Evolutionary conservation across 768 basidiomycete genomes (phyloP), one percentile per base, ranked within the genome.

Genomic region (Kwoniella sp.): DNA sequence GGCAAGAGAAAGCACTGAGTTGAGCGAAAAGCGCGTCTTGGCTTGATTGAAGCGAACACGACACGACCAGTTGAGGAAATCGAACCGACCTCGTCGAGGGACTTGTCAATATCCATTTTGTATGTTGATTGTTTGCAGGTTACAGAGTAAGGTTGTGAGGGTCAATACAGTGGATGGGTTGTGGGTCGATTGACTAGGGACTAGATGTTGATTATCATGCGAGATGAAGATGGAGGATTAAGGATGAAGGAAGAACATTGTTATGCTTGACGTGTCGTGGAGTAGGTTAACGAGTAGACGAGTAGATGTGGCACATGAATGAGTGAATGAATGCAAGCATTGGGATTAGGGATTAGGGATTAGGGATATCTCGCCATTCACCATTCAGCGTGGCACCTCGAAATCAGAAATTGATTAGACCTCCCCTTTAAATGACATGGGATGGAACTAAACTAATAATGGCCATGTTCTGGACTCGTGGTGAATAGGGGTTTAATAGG

Each of bases 71-170:
- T n/a, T 24, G 48, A 58, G 46, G 27, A 55, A 52, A 49, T 10
- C 47, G 50, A 52, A 72, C 75, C 58, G 37, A 78, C 76, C 68
- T 79, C 76, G 68, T 79, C 77, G 58, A 79, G 77, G 24, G 76
- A 67, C 67, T 74, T 77, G 68, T 79, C 77, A 60, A 79, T 70
- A 56, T 79, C 77, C 77, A 79, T 79, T 29, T 22, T 62, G 56
- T 49, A 19, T 56, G 63, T 58, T 54, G 19, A 29, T 3, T 49
- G 25, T 37, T 7, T 47, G 47, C 19, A 5, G n/a, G 25, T 33
- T 30, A 40, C 49, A 52, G 25, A 48, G 7, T 24, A 22, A 17
- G 57, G 27, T 19, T 24, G 33, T n/a, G n/a, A n/a, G n/a, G n/a
- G n/a, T n/a, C n/a, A n/a, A n/a, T n/a, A n/a, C n/a, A n/a, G n/a